phyloP scores from a whole-genome alignment of 2,329 filamentous ascomycete species.

The Massarina eburnea region DNA sequence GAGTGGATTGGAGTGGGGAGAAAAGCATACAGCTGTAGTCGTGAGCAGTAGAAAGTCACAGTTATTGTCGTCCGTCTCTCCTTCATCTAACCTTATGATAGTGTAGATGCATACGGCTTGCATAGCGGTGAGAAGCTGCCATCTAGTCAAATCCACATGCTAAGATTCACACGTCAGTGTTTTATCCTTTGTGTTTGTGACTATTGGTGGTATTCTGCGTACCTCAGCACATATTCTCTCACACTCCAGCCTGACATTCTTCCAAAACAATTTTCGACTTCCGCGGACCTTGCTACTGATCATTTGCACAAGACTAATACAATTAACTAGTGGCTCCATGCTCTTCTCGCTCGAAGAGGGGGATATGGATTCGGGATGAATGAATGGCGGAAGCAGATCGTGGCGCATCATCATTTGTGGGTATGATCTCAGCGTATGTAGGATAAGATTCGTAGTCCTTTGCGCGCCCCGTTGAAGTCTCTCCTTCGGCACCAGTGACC shows the following conservation, averaged over 20 bases:
- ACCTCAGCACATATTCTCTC: conserved; percentile 43
- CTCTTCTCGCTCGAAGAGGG: conserved; percentile 19
- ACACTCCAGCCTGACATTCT: conserved; percentile 48
- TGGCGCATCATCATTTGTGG: conserved; percentile 44
- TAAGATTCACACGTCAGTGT: conserved; percentile 12
- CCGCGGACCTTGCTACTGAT: conserved; percentile 34
- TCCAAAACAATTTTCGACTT: conserved; percentile 49
- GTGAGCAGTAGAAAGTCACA: conserved; percentile 42
- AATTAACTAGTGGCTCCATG: conserved; percentile 46
- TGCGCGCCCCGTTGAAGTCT: conserved; percentile 28
- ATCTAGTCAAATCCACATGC: conserved; percentile 35
- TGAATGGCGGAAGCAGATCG: conserved; percentile 47
- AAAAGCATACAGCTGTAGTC: conserved; percentile 37
- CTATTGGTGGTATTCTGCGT: conserved; percentile 10
- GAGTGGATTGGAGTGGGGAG: neutral
- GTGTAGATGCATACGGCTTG: conserved; percentile 51
- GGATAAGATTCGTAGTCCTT: conserved; percentile 41
- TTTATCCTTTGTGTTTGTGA: neutral
- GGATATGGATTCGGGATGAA: conserved; percentile 40
- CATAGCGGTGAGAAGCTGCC: conserved; percentile 47
- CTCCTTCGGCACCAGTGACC: conserved; percentile 31
- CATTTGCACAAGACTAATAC: conserved; percentile 48
- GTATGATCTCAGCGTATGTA: conserved; percentile 48
- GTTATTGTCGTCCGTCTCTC: conserved; percentile 49
- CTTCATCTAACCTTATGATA: conserved; percentile 47